phyloP scores from a whole-genome alignment of 768 basidiomycete species.

The Holtermannia corniformis region DNA sequence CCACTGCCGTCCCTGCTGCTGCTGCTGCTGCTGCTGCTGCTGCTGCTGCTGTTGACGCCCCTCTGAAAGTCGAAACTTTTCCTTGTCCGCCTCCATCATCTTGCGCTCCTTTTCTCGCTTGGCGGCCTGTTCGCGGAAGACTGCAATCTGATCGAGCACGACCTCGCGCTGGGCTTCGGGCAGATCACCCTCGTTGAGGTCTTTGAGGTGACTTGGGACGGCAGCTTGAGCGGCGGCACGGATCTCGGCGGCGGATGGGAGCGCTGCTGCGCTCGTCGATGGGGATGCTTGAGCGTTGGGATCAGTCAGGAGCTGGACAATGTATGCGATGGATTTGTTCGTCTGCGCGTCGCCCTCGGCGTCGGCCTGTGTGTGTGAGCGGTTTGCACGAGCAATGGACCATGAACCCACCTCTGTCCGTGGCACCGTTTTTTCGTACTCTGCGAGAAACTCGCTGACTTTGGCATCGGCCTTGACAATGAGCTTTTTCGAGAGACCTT shows the following conservation, averaged over 20 bases:
- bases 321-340: constrained; percentile 47
- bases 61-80: constrained; percentile 48
- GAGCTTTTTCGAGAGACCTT: constrained; percentile 54
- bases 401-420: constrained; percentile 60
- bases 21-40: constrained; percentile 12
- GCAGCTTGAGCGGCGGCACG: background rate
- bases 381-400: background rate
- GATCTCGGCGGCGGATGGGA: constrained; percentile 52
- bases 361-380: constrained; percentile 51
- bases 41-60: constrained; percentile 61
- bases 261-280: constrained; percentile 56
- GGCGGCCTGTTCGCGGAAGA: constrained; percentile 87
- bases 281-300: constrained; percentile 46
- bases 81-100: constrained; percentile 37
- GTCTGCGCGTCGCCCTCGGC: constrained; percentile 57
- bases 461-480: constrained; percentile 95
- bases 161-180: constrained; percentile 86
- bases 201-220: constrained; percentile 92
- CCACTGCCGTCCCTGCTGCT: constrained; percentile 7
- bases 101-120: constrained; percentile 88
- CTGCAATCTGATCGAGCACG: constrained; percentile 91
- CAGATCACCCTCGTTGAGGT: constrained; percentile 90
- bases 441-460: constrained; percentile 76
- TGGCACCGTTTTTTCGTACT: constrained; percentile 70
- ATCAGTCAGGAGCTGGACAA: constrained; percentile 58